Percentiles rank a stretch among this genome's conserved stretches.
Conservation (phyloP, 164 flowering plant genomes). For the Aristolochia californica region DNA sequence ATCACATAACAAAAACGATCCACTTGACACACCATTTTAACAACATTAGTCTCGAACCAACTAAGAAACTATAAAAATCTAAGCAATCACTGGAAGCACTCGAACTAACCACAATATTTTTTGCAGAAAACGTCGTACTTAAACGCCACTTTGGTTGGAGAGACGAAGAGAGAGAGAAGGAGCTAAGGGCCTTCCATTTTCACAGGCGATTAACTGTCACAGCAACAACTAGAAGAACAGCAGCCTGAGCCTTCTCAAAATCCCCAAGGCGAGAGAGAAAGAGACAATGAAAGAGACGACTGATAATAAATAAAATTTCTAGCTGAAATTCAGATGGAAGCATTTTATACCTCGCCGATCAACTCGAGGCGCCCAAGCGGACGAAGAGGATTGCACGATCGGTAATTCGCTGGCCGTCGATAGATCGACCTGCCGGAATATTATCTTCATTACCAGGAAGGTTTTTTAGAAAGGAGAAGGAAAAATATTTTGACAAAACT, state of each 20-base stretch:
- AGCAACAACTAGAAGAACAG: background rate
- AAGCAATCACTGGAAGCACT: background rate
- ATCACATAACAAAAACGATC: background rate
- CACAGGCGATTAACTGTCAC: background rate
- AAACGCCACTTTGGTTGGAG: background rate
- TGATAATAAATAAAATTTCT: conserved; percentile 4
- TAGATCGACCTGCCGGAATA: background rate
- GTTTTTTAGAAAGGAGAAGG: no score
- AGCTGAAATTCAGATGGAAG: background rate
- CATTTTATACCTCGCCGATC: conserved; percentile 1
- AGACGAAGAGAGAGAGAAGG: background rate
- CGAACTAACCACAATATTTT: background rate
- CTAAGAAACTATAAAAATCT: background rate
- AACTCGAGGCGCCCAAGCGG: background rate
- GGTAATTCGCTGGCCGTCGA: background rate
- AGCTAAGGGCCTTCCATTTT: conserved; percentile 6
- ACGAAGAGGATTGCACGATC: background rate
- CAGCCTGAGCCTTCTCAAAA: background rate
- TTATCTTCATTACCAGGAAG: conserved; percentile 7
- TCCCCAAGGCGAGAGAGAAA: background rate
- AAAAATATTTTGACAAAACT: background rate
- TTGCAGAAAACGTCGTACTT: background rate
- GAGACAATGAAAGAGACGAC: background rate
- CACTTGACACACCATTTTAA: background rate
- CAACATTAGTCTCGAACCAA: background rate